Conservation (phyloP, 345 rosid species). For the Hibiscus syriacus region DNA sequence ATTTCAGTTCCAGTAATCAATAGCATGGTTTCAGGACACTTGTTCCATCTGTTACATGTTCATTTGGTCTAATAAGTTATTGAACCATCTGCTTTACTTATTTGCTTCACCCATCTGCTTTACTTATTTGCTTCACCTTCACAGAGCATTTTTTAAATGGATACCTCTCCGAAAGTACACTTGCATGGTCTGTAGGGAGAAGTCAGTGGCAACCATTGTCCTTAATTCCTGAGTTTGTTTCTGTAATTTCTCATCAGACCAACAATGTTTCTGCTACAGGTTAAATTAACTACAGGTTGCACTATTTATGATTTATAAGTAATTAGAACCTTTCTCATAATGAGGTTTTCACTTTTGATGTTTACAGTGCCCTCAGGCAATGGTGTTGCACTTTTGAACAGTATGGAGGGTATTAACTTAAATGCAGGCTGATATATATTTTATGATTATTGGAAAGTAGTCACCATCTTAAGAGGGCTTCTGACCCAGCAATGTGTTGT, state of each 20-base stretch:
- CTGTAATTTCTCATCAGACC: conserved; percentile 35
- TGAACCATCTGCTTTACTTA: conserved; percentile 37
- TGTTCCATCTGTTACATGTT: conserved; percentile 35
- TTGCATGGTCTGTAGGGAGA: conserved; percentile 84
- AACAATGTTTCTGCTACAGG: conserved; percentile 30
- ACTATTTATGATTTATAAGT: background rate
- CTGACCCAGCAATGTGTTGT: conserved; percentile 23
- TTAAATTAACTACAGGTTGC: conserved; percentile 13
- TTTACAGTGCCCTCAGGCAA: conserved; percentile 17
- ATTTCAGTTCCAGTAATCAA: conserved; percentile 20
- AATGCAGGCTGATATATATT: conserved; percentile 7
- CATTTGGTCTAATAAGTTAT: conserved; percentile 37
- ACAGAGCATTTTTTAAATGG: conserved; percentile 86
- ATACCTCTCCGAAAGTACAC: conserved; percentile 56
- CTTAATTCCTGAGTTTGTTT: conserved; percentile 50
- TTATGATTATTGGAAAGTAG: background rate
- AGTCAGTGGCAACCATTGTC: conserved; percentile 80
- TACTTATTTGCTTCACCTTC: conserved; percentile 43
- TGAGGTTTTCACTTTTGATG: conserved; percentile 2
- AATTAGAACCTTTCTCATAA: background rate
- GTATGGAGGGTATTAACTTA: conserved; percentile 13
- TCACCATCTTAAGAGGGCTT: background rate
- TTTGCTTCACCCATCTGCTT: too few species aligned
- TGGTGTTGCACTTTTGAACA: conserved; percentile 16
- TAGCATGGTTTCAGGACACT: conserved; percentile 35